These are phyloP conservation scores for Eucalyptus leucophloia DNA, from an alignment of 345 rosid genomes.

Conservation along the genomic window DNA sequence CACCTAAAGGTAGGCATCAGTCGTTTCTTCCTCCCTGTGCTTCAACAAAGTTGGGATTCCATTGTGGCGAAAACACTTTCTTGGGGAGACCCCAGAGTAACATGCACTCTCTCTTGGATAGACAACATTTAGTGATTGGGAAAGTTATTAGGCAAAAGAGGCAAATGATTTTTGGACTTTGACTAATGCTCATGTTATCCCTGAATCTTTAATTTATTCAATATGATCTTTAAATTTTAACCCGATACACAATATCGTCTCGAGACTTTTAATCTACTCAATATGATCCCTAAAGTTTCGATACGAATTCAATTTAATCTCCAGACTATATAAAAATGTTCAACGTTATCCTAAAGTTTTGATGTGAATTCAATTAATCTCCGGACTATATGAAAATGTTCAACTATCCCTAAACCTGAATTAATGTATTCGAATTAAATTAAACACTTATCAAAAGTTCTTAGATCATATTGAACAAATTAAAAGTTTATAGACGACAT, in stretches of 20 bases:
- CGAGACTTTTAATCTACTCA: too few relatives aligned
- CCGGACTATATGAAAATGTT: neutral
- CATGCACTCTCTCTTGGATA: neutral
- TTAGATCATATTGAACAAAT: neutral
- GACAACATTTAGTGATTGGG: neutral
- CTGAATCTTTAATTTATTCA: too few relatives aligned
- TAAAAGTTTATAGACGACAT: rapidly evolving
- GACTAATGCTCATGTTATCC: neutral
- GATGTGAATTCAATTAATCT: too few relatives aligned
- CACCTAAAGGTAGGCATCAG: neutral
- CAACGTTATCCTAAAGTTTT: neutral
- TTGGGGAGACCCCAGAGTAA: neutral
- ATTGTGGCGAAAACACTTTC: neutral
- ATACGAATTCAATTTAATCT: neutral
- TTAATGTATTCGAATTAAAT: neutral
- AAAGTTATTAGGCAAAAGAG: neutral
- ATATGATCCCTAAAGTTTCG: neutral
- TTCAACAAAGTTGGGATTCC: neutral
- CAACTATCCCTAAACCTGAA: neutral
- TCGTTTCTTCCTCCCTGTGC: neutral
- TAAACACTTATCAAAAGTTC: neutral
- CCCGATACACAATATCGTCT: rapidly evolving
- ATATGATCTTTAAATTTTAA: too few relatives aligned
- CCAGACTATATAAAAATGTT: neutral
- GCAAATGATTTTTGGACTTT: neutral